Evolutionary conservation across 441 rosid genomes (phyloP).

Genomic region (Kokia cookei): DNA sequence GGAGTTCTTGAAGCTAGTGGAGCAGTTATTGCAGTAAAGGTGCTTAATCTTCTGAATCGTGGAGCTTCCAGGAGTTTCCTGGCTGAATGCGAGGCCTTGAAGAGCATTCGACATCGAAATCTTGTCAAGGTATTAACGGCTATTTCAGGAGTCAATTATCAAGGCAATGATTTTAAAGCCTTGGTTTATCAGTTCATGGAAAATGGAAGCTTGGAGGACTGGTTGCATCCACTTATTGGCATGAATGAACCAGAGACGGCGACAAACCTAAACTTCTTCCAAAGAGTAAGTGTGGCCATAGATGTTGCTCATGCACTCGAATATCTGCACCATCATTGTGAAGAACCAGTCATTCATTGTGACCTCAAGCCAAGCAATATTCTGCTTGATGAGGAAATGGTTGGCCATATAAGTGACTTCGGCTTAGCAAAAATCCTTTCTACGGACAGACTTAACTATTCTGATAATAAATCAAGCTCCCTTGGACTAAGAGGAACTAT

Average conservation of each 20-base stretch:
- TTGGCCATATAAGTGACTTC: not conserved
- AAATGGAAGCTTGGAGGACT: not conserved
- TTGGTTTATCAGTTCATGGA: not conserved
- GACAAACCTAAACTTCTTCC: not conserved
- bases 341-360: not conserved
- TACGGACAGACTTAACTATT: not conserved
- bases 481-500: not conserved
- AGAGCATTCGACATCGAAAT: not conserved
- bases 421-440: not conserved
- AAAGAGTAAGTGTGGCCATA: not conserved
- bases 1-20: not conserved
- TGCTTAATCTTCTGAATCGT: not conserved
- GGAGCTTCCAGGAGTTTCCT: not conserved
- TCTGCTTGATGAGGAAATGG: not conserved
- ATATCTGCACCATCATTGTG: not conserved
- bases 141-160: not conserved
- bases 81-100: not conserved
- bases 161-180: not conserved
- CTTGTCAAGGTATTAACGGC: not conserved
- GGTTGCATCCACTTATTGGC: not conserved
- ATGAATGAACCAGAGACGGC: not conserved
- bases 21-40: not conserved
- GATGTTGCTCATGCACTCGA: not conserved
- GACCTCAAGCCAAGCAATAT: not conserved
- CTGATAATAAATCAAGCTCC: not conserved